These are phyloP conservation scores for Aureobasidium sp. DNA, from an alignment of 2,329 filamentous ascomycete genomes.

Conservation along the genomic window DNA sequence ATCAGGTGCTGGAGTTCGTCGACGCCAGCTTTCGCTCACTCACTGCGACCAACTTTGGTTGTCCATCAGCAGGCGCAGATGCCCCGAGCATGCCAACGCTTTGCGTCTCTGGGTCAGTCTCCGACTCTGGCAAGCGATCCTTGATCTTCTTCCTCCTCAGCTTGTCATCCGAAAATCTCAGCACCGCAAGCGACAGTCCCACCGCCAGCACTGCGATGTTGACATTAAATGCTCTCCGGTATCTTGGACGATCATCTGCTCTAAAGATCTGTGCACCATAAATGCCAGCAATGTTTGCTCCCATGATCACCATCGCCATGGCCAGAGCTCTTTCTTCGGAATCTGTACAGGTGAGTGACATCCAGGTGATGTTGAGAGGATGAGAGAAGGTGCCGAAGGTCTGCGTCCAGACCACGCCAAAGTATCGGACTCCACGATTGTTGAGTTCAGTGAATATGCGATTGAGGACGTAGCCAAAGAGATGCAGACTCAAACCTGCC, in stretches of 20 bases:
- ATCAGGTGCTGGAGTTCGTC: background rate
- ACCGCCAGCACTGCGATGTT: conserved; percentile 39
- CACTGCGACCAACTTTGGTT: background rate
- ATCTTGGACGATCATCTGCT: conserved; percentile 44
- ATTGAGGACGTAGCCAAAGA: conserved; percentile 50
- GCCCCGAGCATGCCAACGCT: background rate
- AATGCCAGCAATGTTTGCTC: conserved; percentile 55
- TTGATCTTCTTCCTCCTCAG: background rate
- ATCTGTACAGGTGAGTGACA: conserved; percentile 50
- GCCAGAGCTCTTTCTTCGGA: conserved; percentile 53
- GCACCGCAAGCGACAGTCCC: conserved; percentile 36
- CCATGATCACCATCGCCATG: conserved; percentile 58
- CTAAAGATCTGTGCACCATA: conserved; percentile 56
- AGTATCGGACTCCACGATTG: conserved; percentile 41
- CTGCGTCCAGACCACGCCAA: conserved; percentile 52
- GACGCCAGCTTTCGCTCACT: background rate
- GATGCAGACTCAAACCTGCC: conserved; percentile 40
- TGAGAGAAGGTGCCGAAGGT: conserved; percentile 50
- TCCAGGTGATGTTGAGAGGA: conserved; percentile 54
- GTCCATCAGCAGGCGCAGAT: background rate
- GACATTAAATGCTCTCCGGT: conserved; percentile 46
- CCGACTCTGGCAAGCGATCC: background rate
- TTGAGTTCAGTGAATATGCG: conserved; percentile 44
- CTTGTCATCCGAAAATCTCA: conserved; percentile 40
- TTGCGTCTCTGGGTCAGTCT: background rate